Evolutionary conservation across 2,329 filamentous ascomycete species (phyloP).

Genomic region (Huntiella decipiens): DNA sequence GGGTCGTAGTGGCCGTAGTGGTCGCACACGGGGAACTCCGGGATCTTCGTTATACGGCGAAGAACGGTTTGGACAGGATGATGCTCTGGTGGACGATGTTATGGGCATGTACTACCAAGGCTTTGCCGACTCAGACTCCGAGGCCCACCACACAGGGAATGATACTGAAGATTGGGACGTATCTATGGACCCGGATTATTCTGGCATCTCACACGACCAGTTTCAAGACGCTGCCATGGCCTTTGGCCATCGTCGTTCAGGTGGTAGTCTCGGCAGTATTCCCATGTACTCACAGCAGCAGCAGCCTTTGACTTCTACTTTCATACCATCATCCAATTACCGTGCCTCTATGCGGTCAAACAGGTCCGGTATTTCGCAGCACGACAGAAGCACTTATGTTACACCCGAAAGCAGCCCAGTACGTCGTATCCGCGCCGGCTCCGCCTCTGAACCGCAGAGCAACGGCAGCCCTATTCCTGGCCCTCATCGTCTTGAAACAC

Average conservation of each 20-base stretch:
- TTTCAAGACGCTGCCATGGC: conserved; percentile 1
- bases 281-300: not conserved
- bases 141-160: conserved; percentile 14
- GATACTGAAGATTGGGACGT: conserved; percentile 17
- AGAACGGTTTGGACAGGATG: conserved; percentile 26
- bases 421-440: not conserved
- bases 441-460: not conserved
- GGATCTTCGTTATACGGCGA: conserved; percentile 38
- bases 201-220: conserved; percentile 2
- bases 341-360: not conserved
- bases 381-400: not conserved
- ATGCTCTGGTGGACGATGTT: conserved; percentile 45
- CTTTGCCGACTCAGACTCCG: conserved; percentile 27
- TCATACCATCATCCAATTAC: not conserved
- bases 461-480: not conserved
- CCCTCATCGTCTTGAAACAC: not conserved
- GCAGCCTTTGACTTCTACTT: not conserved
- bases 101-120: conserved; percentile 52
- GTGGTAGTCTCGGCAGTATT: not conserved
- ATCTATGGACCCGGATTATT: conserved; percentile 11
- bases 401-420: not conserved
- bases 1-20: conserved; percentile 36
- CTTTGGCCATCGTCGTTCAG: not conserved
- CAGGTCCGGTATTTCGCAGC: not conserved
- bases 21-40: conserved; percentile 62